Base-by-base conservation (phyloP, 768 basidiomycete genomes). In the Sutorius australiensis region DNA sequence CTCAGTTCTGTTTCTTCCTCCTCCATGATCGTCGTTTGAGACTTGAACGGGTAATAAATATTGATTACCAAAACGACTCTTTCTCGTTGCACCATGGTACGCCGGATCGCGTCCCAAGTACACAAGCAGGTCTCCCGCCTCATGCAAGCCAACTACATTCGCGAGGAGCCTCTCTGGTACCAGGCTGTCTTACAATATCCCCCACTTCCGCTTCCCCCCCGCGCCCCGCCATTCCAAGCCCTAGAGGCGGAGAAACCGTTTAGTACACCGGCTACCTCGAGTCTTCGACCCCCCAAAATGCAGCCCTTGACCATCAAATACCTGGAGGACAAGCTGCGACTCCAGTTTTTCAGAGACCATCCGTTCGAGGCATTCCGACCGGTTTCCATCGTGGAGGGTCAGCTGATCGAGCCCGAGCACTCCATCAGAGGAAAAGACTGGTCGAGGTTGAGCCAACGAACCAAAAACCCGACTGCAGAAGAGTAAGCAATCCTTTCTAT, bases 341-440 rank as follows among this genome's bases (percentile, higher is more conserved):
- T 83, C 50, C 90, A 91, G 67, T 98, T 99, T 77, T 98, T 95
- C 76, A 76, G 77, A 38, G 97, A 99, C 74, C 95, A 97, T 67
- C 94, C 97, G 7, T 97, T 97, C 65, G 95, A 99, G 73, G 87
- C 92, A 2, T 89, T 95, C 71, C 78, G 95, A 39, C 84, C 92
- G 2, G 76, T 77, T 9, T 84, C 80, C 11, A 67, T 99, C 47
- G 81, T 90, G 0, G 97, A 99, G 72, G 77, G 77, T 14, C 82
- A 75, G 17, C 68, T 67, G 16, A 75, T 90, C 46, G 76, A 80
- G 63, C 72, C 76, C 17, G 74, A 79, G 39, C 81, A 87, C 61
- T 76, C 78, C 14, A 63, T 88, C 3, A 69, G 65, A 32, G 92
- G 87, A 0, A 59, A 63, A 44, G 72, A 74, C 19, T 99, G 97